Base-by-base conservation (phyloP, 805 yeast genomes). In the Suhomyces kilbournensis region DNA sequence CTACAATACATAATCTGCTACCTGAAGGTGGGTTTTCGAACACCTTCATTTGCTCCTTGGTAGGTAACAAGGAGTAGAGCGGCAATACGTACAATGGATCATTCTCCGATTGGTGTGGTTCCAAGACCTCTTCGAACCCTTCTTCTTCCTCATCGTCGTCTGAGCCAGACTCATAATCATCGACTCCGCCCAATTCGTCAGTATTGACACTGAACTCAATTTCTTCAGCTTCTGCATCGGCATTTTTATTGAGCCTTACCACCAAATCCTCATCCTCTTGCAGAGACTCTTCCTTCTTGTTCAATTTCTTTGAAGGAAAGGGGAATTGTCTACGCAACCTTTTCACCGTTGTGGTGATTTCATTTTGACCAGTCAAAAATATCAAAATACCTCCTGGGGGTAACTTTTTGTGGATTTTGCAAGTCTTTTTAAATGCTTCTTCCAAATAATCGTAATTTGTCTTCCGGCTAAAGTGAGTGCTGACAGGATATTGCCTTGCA, bases 351-450 rank as follows among this genome's bases (percentile, higher is more conserved):
- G 82, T 80, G 15, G 80, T 79, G 64, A 94, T 96, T 67, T 94
- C 99, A 57, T 88, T 88, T 64, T 92, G 97, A 61, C 99, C 98
- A 0, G 99, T 94, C 68, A 96, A 71, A 65, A 94, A 94, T 3
- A 94, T 79, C 53, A 94, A 77, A 42, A 94, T 94, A 1, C 96
- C 97, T 28, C 99, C 99, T 2, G 90, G 91, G 1, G 99, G 99
- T 32, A 94, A 75, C 54, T 78, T 78, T 57, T 79, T 81, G 64
- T 94, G 99, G 49, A 94, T 93, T 62, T 93, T 91, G 61, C 90
- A 82, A 0, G 96, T 77, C 65, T 93, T 96, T 54, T 80, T 80
- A 64, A 85, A 88, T 0, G 96, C 93, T 64, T 93, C 97, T 25
- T 88, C 96, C 32, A 87, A 73, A 64, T 93, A 96, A 56, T 93